phyloP scores from a whole-genome alignment of 257 asterid species.

The Nyctanthes arbortristis region DNA sequence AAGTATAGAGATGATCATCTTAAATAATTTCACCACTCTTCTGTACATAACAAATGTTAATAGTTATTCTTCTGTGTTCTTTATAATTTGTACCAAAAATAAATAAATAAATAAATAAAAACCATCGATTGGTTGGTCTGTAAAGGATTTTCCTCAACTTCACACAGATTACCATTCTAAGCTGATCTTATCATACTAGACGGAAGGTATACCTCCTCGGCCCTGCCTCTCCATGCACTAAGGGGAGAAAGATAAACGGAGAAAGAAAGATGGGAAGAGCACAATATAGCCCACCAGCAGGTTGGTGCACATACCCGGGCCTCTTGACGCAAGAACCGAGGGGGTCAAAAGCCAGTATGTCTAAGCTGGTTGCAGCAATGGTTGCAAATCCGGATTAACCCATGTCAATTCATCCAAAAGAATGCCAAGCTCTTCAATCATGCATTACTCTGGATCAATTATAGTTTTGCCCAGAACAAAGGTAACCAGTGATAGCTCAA shows the following conservation, averaged over 20 bases:
- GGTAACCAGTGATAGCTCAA: constrained; percentile 61
- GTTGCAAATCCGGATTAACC: neutral
- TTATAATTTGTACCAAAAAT: neutral
- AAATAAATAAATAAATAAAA: no score
- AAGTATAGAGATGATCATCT: neutral
- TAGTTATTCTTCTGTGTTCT: neutral
- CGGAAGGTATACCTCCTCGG: neutral
- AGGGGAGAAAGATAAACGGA: neutral
- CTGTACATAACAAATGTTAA: neutral
- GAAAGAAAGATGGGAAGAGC: neutral
- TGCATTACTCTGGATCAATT: constrained; percentile 33
- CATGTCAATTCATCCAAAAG: neutral
- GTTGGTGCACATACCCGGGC: neutral
- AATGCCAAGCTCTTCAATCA: neutral
- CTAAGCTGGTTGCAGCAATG: neutral
- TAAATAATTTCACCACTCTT: neutral
- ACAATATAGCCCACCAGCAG: constrained; percentile 2
- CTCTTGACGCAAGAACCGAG: neutral
- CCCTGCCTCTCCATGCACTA: neutral
- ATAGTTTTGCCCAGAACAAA: constrained; percentile 77
- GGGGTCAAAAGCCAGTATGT: neutral
- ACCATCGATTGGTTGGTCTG: neutral
- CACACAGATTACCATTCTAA: neutral
- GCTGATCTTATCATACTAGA: neutral
- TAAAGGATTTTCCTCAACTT: neutral